Percentiles rank a stretch among this genome's conserved stretches.
These are phyloP conservation scores for Gamarada debralockiae DNA, from an alignment of 495 filamentous ascomycete species.

Conservation along the genomic window DNA sequence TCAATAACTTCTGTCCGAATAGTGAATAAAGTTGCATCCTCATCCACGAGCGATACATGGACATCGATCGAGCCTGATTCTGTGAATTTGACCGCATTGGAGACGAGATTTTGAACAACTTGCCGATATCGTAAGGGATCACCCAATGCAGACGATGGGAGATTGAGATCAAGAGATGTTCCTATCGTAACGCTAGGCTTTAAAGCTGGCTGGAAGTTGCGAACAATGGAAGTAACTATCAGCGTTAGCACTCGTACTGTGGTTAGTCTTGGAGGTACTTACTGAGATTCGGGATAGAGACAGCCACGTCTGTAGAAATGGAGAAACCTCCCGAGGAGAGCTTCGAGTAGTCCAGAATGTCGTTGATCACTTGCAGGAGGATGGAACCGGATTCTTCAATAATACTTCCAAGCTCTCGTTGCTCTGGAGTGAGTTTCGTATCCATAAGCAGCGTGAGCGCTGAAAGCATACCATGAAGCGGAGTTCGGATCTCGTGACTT, in stretches of 20 bases:
- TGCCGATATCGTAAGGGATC: constrained; percentile 46
- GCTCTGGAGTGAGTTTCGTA: constrained; percentile 31
- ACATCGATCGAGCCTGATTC: constrained; percentile 38
- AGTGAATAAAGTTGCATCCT: constrained; percentile 37
- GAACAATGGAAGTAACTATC: constrained; percentile 48
- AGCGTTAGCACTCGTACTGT: background rate
- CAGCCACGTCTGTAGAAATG: constrained; percentile 34
- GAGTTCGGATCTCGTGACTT: constrained; percentile 49
- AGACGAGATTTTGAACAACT: constrained; percentile 43
- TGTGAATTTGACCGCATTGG: constrained; percentile 47
- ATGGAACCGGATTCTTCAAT: constrained; percentile 45
- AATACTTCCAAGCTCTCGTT: constrained; percentile 41
- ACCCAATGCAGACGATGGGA: constrained; percentile 38
- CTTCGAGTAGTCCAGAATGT: constrained; percentile 50
- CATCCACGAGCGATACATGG: constrained; percentile 26
- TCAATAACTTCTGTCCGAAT: constrained; percentile 65
- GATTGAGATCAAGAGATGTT: constrained; percentile 32
- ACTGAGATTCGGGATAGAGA: background rate
- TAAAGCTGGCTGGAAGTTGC: constrained; percentile 37
- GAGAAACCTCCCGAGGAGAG: constrained; percentile 41
- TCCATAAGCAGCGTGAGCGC: constrained; percentile 42
- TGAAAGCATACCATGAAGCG: constrained; percentile 50
- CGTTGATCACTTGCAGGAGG: constrained; percentile 46
- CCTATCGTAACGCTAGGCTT: constrained; percentile 32
- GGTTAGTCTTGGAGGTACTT: background rate